These are phyloP conservation scores for Pisolithus microcarpus DNA, from an alignment of 768 basidiomycete species.

Conservation along the genomic window DNA sequence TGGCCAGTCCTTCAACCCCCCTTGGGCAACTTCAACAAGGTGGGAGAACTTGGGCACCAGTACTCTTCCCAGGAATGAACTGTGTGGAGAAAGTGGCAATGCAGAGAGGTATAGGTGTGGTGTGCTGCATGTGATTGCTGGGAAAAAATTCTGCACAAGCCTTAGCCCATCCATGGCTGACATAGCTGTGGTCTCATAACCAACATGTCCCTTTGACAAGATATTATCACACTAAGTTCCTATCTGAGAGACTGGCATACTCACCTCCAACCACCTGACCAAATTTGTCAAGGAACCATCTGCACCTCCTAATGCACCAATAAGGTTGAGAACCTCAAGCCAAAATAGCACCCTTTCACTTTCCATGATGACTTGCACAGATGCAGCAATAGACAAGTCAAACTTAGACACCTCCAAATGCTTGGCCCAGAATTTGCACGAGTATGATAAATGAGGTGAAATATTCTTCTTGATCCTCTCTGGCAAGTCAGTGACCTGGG, in stretches of 20 bases:
- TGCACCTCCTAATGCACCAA: background rate
- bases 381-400: background rate
- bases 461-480: background rate
- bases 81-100: no score
- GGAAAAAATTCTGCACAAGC: constrained; percentile 10
- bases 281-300: background rate
- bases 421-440: constrained; percentile 8
- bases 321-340: constrained; percentile 1
- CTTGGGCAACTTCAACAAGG: no score
- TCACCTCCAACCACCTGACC: background rate
- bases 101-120: no score
- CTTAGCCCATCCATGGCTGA: constrained; percentile 2
- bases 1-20: no score
- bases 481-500: constrained; percentile 9
- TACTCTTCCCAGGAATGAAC: no score
- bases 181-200: background rate
- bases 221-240: background rate
- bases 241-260: background rate
- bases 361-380: background rate
- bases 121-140: background rate
- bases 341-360: constrained; percentile 5
- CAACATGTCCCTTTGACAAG: background rate
- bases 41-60: no score
- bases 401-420: constrained; percentile 1
- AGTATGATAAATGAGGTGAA: constrained; percentile 3